Percentiles rank a stretch among this genome's conserved stretches.
phyloP scores from a whole-genome alignment of 208 protist genomes.

The Blastocrithidia nonstop region DNA sequence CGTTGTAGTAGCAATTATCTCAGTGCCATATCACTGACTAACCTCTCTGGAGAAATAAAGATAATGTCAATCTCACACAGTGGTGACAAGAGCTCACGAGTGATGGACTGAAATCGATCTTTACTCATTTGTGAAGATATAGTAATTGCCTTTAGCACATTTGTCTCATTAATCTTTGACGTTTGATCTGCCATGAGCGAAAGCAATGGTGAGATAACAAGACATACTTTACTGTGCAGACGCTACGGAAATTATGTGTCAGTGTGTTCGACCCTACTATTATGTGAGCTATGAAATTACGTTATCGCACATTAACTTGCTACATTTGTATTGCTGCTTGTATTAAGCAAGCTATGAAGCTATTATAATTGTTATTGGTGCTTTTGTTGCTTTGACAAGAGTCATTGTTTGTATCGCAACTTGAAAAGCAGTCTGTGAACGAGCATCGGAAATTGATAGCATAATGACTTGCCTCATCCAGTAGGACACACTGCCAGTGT shows the following conservation, averaged over 20 bases:
- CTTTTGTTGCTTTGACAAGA: background rate
- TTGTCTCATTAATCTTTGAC: slow-evolving; percentile 13
- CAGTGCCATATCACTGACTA: slow-evolving; percentile 32
- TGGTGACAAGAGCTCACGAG: slow-evolving; percentile 15
- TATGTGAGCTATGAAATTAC: no score
- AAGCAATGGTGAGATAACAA: slow-evolving; percentile 91
- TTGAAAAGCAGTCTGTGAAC: slow-evolving; percentile 58
- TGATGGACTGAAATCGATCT: slow-evolving; percentile 38
- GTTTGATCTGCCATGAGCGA: slow-evolving; percentile 94
- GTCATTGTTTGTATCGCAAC: no score
- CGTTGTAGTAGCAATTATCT: slow-evolving; percentile 15
- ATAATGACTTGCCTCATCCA: slow-evolving; percentile 93
- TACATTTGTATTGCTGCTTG: no score
- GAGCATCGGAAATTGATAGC: slow-evolving; percentile 90
- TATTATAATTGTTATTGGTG: slow-evolving; percentile 1
- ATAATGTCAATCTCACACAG: slow-evolving; percentile 62
- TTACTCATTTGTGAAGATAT: background rate
- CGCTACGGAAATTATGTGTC: no score
- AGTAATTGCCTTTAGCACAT: background rate
- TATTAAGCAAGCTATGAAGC: no score
- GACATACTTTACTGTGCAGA: slow-evolving; percentile 30
- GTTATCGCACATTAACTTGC: no score
- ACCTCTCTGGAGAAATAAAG: slow-evolving; percentile 68
- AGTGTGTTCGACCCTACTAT: no score
- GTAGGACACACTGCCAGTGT: slow-evolving; percentile 90